Evolutionary conservation across 257 asterid genomes (phyloP), one percentile per base, ranked within the genome.

Genomic region (Ehretia macrophylla): DNA sequence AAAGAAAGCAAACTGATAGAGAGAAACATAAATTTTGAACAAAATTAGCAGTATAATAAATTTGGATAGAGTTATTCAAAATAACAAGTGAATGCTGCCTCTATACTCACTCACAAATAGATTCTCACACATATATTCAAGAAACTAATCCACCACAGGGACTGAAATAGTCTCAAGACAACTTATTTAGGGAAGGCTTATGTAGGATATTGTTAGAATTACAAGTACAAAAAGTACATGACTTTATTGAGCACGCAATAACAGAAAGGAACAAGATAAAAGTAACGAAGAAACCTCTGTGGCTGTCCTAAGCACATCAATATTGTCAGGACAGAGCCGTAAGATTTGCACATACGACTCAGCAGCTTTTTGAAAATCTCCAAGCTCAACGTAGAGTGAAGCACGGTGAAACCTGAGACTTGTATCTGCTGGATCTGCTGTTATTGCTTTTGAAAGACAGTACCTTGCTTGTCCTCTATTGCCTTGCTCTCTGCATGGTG

Each of bases 401-500:
- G 96, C 96, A 53, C 92, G 89, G 55, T 70, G 76, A 67, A 65
- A 74, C 70, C 61, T 83, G 64, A 88, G 85, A 63, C 63, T 75
- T 61, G 74, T 65, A 72, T 88, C 96, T 72, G 79, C 75, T 5
- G 96, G 95, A 68, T 85, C 92, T 62, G 93, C 96, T 69, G 74
- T 59, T 69, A 88, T 79, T 55, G 96, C 96, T 79, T 81, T 88
- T 60, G 66, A 73, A 57, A 88, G 88, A 67, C 91, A 82, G 68
- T 85, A 88, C 19, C 74, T 76, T 61, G 93, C 91, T 72, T 83
- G 92, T 68, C 78, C 74, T 51, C 63, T 81, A 78, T 88, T 70
- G 63, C 87, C 90, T 60, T 60, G 74, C 70, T 88, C 90, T 62
- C 92, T 84, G 73, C 63, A 55, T 10, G 16, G 12, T 42, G 3